phyloP scores from a whole-genome alignment of 345 rosid species.

The Geranium brycei region DNA sequence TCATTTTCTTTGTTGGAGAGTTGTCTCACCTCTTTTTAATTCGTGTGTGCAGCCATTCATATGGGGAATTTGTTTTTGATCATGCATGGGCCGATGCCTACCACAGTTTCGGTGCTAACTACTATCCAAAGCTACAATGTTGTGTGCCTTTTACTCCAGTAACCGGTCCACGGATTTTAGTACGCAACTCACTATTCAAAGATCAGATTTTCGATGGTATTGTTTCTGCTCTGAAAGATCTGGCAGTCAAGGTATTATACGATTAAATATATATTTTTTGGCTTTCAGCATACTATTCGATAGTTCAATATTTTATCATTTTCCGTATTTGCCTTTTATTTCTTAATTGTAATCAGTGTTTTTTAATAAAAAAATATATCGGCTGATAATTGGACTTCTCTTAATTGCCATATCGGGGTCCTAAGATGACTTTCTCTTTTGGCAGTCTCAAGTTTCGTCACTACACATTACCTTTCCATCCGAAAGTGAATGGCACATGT shows the following conservation, averaged over 20 bases:
- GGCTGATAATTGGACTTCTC: too few relatives aligned
- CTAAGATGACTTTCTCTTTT: conserved; percentile 8
- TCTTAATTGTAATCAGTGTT: neutral
- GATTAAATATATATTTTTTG: neutral
- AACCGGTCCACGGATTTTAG: conserved; percentile 77
- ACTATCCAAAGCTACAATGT: conserved; percentile 89
- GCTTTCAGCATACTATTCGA: too few relatives aligned
- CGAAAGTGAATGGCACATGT: conserved; percentile 60
- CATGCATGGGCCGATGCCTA: conserved; percentile 97
- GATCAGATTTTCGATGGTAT: conserved; percentile 63
- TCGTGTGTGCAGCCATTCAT: conserved; percentile 60
- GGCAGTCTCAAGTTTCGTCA: conserved; percentile 70
- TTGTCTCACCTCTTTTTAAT: conserved; percentile 16
- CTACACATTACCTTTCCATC: conserved; percentile 76
- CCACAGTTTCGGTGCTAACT: conserved; percentile 65
- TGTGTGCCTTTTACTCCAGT: conserved; percentile 98
- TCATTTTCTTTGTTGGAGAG: conserved; percentile 4
- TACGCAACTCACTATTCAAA: conserved; percentile 44
- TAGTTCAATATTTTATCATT: too few relatives aligned
- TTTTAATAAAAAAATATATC: too few relatives aligned
- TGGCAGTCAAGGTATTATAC: conserved; percentile 50
- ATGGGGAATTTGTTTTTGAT: conserved; percentile 94
- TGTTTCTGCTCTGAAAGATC: conserved; percentile 48
- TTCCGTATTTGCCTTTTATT: neutral
- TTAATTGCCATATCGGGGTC: conserved; percentile 1